A percentile compares a stretch with the other conserved stretches of the same genome.
Conservation (phyloP, 202 grass and related monocot genomes). For the Bolboschoenoplectus hybrid region DNA sequence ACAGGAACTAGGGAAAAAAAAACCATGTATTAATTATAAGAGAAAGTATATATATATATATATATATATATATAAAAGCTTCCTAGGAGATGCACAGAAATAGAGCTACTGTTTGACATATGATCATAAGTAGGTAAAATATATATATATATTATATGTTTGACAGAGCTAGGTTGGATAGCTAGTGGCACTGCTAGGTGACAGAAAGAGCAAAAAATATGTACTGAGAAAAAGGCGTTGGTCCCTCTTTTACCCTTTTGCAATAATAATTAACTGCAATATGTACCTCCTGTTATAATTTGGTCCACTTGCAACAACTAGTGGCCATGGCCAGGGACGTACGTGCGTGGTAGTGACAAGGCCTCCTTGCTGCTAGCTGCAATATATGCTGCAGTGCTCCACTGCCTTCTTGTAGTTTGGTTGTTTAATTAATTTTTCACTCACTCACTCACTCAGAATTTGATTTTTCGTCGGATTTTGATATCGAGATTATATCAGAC, state of each 20-base stretch:
- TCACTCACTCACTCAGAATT: no score
- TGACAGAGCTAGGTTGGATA: background rate
- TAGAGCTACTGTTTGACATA: slow-evolving; percentile 35
- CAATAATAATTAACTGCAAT: slow-evolving; percentile 35
- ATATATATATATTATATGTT: background rate
- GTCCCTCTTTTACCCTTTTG: background rate
- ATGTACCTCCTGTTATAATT: slow-evolving; percentile 24
- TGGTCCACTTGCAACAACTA: slow-evolving; percentile 35
- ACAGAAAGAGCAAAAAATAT: slow-evolving; percentile 39
- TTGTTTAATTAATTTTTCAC: no score
- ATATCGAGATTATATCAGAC: no score
- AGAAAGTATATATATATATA: background rate
- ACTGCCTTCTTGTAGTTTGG: background rate
- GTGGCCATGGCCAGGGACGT: background rate
- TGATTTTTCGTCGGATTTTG: no score
- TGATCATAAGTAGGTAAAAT: slow-evolving; percentile 1
- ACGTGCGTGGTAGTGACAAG: background rate
- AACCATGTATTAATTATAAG: background rate
- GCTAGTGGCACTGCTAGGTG: slow-evolving; percentile 27
- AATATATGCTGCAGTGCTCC: background rate
- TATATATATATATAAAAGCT: background rate
- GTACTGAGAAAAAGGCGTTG: slow-evolving; percentile 30
- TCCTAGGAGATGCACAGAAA: slow-evolving; percentile 26
- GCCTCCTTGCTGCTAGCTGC: background rate
- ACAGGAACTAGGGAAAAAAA: no score